phyloP scores from a whole-genome alignment of 306 rosid species.

The Trichosanthes cucumerina region DNA sequence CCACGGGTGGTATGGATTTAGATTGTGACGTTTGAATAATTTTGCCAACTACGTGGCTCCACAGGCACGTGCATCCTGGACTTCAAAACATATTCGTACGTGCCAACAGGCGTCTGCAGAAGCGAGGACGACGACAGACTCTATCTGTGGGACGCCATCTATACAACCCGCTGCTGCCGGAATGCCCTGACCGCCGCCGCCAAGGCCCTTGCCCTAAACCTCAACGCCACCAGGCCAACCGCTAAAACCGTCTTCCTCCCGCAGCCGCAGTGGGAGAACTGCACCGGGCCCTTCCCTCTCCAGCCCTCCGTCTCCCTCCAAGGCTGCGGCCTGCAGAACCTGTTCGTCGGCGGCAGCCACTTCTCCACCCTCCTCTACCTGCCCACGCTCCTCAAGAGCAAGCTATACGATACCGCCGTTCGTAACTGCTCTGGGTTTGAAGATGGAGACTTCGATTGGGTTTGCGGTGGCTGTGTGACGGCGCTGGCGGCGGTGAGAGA shows the following conservation, averaged over 20 bases:
- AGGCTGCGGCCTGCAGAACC: slow-evolving; percentile 28
- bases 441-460: background rate
- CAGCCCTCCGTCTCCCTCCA: slow-evolving; percentile 15
- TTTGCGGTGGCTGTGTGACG: slow-evolving; percentile 24
- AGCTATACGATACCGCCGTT: slow-evolving; percentile 21
- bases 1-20: no score
- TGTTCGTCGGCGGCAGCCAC: slow-evolving; percentile 17
- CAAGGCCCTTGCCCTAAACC: slow-evolving; percentile 29
- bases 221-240: background rate
- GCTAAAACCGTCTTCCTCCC: slow-evolving; percentile 16
- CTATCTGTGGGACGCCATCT: slow-evolving; percentile 34
- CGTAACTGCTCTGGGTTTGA: slow-evolving; percentile 26
- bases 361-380: slow-evolving; percentile 17
- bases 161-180: slow-evolving; percentile 47
- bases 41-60: no score
- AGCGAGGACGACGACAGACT: slow-evolving; percentile 8
- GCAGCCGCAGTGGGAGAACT: slow-evolving; percentile 22
- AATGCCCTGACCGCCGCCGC: slow-evolving; percentile 36
- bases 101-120: slow-evolving; percentile 33
- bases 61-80: slow-evolving; percentile 41
- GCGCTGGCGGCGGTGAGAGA: slow-evolving; percentile 23
- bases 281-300: slow-evolving; percentile 15
- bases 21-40: no score
- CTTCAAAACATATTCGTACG: slow-evolving; percentile 21
- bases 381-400: background rate